Evolutionary conservation across 345 rosid species (phyloP), one percentile per base, ranked within the genome.

Genomic region (Combretum micranthum): DNA sequence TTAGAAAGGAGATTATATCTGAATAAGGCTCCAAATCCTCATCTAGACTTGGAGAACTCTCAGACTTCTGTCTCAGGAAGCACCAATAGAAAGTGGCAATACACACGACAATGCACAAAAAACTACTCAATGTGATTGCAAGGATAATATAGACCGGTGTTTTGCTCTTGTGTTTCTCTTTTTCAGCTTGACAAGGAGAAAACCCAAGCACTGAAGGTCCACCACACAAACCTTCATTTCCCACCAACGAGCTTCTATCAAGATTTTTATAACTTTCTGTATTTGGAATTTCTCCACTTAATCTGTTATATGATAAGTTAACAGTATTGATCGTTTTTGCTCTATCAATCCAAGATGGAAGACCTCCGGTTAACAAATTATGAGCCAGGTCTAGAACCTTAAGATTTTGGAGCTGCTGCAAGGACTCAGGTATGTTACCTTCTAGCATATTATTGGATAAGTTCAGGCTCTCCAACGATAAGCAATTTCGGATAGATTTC

Each of bases 141-240:
- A 20, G 43, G 10, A 23, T 32, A 32, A 32, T 32, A 32, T 4
- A 8, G 2, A 46, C 22, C 25, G 17, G 4, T 20, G 44, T 43
- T 45, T 15, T 22, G 15, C 13, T 13, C 51, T 44, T 53, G 3
- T n/a, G 42, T 51, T 16, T 39, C 44, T 52, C 22, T 18, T 53
- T 62, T 19, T 53, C 50, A 21, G 19, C 51, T 11, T 11, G 50
- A 52, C 65, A 62, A 4, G 52, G 65, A 23, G 49, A 43, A n/a
- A 62, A 52, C 3, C 50, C 42, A 42, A 44, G 44, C 37, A 17
- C 8, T 12, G n/a, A 21, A 20, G 52, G 47, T 15, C 57, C 65
- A 52, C 65, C 58, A 26, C 65, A 62, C 57, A 62, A 23, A 19
- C 65, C 58, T 13, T 20, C 48, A 45, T 62, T 62, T 22, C 65